Evolutionary conservation across 2,329 filamentous ascomycete species (phyloP), one percentile per base, ranked within the genome.

Genomic region (Cadophora malorum): DNA sequence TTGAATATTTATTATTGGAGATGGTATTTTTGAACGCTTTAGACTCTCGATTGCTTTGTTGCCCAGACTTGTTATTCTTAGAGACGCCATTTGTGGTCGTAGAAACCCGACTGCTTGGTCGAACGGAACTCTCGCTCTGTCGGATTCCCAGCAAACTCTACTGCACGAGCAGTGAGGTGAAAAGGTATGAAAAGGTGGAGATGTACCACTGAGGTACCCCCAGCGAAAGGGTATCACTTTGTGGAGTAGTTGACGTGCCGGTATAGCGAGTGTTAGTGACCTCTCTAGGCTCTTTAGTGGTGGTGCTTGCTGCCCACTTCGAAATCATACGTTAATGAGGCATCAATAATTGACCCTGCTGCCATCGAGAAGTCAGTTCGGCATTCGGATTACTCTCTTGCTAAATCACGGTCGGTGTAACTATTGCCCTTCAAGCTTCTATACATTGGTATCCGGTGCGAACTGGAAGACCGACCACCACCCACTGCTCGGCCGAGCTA

Each of bases 21-120:
- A 8, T 45, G 45, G 19, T 14, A 49, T 49, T 38, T 7, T 49
- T 49, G 5, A 49, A 49, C 45, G 45, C 45, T 21, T 49, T 7
- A 21, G n/a, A 49, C n/a, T 21, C 45, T 14, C 45, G 9, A 49
- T 49, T 49, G n/a, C 52, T 55, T 55, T 12, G 52, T 53, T 33
- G 52, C 52, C 52, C 52, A 55, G 52, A 55, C 14, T 19, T 19
- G 52, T 55, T 55, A 55, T 55, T 55, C 52, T 55, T 33, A 55
- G 52, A 33, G 52, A 10, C 33, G 14, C 52, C 52, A 19, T 55
- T 55, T 55, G 52, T 33, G 52, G 1, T 55, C 23, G 1, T 19
- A 12, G 52, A 28, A 33, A 33, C 52, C 25, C 52, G 52, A 31
- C 52, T 33, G 25, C 52, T 55, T 33, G 25, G 45, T 49, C n/a